Evolutionary conservation across 495 filamentous ascomycete genomes (phyloP).

Genomic region (Rusavskia elegans): DNA sequence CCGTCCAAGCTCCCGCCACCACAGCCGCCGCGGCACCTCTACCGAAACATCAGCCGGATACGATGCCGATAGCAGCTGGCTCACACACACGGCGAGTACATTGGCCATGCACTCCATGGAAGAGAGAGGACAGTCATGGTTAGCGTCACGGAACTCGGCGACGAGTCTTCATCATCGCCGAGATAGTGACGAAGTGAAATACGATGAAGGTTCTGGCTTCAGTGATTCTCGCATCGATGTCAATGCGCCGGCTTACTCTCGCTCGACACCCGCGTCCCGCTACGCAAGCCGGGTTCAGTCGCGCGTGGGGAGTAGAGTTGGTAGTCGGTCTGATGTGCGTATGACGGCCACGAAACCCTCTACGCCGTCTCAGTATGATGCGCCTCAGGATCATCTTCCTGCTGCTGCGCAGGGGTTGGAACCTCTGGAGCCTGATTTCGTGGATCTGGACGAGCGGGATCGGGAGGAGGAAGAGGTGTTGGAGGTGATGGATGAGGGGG

Average conservation of each 20-base stretch:
- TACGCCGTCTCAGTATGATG: not conserved
- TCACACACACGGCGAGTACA: conserved; percentile 54
- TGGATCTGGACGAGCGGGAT: conserved; percentile 3
- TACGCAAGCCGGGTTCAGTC: not conserved
- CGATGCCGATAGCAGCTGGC: conserved; percentile 28
- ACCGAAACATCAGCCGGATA: conserved; percentile 2
- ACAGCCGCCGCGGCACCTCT: not conserved
- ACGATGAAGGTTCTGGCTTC: too few species aligned
- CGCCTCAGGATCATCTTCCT: not conserved
- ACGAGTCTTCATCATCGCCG: not conserved
- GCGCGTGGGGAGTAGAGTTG: not conserved
- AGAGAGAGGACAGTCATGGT: conserved; percentile 67
- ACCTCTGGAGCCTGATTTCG: conserved; percentile 7
- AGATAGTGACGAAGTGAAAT: not conserved
- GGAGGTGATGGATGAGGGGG: conserved; percentile 9
- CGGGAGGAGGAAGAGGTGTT: conserved; percentile 1
- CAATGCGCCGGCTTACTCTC: not conserved
- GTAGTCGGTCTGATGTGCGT: not conserved
- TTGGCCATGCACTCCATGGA: conserved; percentile 57
- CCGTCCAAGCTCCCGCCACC: not conserved
- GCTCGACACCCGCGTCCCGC: not conserved
- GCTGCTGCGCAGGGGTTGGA: not conserved
- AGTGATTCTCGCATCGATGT: not conserved
- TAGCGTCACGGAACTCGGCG: conserved; percentile 18
- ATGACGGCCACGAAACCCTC: not conserved